phyloP scores from a whole-genome alignment of 495 filamentous ascomycete species.

The Xylaria cubensis region DNA sequence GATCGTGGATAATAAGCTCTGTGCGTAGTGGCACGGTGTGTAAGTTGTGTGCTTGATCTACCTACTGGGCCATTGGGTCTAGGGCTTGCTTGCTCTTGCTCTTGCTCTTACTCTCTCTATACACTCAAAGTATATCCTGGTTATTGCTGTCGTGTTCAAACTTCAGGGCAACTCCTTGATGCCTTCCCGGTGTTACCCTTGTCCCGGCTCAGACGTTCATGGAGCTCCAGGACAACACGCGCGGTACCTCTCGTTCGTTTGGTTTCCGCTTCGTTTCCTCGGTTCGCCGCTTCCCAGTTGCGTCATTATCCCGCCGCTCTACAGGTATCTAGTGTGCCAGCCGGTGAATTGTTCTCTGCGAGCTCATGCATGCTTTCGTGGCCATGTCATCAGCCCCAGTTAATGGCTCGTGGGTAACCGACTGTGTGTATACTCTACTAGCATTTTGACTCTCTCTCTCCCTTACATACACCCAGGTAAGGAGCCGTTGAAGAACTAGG shows the following conservation, averaged over 20 bases:
- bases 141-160: constrained; percentile 33
- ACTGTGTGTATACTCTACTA: background rate
- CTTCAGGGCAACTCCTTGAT: constrained; percentile 37
- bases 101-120: background rate
- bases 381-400: constrained; percentile 45
- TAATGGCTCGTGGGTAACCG: constrained; percentile 37
- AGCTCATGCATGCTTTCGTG: constrained; percentile 55
- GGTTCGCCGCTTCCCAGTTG: constrained; percentile 41
- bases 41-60: constrained; percentile 19
- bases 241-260: constrained; percentile 35
- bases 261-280: constrained; percentile 38
- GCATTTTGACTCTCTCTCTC: too few species aligned
- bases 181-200: constrained; percentile 32
- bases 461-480: constrained; percentile 18
- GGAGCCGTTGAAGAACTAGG: background rate
- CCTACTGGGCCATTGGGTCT: too few species aligned
- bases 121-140: constrained; percentile 13
- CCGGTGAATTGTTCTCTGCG: constrained; percentile 46
- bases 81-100: too few species aligned
- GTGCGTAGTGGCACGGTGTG: constrained; percentile 27
- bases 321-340: constrained; percentile 42
- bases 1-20: constrained; percentile 26
- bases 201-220: constrained; percentile 29
- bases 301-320: constrained; percentile 45
- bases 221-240: constrained; percentile 24